Evolutionary conservation across 2,329 filamentous ascomycete species (phyloP).

Genomic region (Periglandula ipomoeae): DNA sequence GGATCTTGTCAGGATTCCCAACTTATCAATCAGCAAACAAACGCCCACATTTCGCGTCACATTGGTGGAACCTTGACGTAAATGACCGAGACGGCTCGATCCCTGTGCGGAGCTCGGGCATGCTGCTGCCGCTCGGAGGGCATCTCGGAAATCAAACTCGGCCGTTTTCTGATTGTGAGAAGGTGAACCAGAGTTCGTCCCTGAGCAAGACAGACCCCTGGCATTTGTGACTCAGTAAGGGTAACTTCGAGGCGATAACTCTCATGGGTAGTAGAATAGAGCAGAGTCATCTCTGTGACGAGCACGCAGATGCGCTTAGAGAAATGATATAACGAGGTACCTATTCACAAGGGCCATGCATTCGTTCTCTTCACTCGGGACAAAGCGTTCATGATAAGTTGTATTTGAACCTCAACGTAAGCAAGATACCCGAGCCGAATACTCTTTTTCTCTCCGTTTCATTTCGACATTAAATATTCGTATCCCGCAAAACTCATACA

Average conservation of each 20-base stretch:
- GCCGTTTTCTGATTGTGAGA: neutral
- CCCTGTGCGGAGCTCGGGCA: slow-evolving; percentile 7
- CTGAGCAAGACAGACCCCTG: neutral
- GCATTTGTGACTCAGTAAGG: neutral
- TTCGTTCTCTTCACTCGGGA: too few species aligned
- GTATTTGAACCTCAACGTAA: too few species aligned
- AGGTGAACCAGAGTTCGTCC: neutral
- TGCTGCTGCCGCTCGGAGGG: slow-evolving; percentile 14
- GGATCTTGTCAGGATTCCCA: slow-evolving; percentile 10
- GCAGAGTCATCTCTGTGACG: neutral
- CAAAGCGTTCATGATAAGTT: too few species aligned
- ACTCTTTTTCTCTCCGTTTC: too few species aligned
- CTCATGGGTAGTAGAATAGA: too few species aligned
- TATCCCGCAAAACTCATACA: too few species aligned
- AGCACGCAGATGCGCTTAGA: neutral
- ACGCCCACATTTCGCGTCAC: slow-evolving; percentile 12
- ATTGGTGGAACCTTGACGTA: slow-evolving; percentile 12
- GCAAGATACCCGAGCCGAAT: too few species aligned
- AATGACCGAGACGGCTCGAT: neutral
- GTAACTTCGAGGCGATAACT: too few species aligned
- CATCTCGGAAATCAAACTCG: slow-evolving; percentile 10
- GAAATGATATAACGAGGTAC: too few species aligned
- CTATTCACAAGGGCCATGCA: too few species aligned
- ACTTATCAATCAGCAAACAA: slow-evolving; percentile 25
- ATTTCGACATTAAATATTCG: too few species aligned